These are phyloP conservation scores for Ichthyophthirius multifiliis DNA, from an alignment of 169 alveolate species.

Conservation along the genomic window DNA sequence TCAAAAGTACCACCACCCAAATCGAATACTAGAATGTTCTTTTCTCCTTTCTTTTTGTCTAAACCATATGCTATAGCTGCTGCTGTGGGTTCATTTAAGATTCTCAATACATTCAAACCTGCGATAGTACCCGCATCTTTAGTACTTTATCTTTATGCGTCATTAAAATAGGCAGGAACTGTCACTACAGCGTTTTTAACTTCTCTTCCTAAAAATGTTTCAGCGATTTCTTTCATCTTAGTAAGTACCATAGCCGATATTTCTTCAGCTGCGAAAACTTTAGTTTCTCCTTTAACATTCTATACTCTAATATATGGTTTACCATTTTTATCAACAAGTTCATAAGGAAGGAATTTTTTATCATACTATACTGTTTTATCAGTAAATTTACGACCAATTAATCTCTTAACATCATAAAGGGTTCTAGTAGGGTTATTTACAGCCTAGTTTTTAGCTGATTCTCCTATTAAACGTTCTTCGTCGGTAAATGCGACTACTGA, in stretches of 20 bases:
- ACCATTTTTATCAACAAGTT: slow-evolving; percentile 90
- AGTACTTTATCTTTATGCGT: slow-evolving; percentile 99
- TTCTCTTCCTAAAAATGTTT: slow-evolving; percentile 94
- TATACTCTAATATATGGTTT: slow-evolving; percentile 94
- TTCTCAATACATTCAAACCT: slow-evolving; percentile 97
- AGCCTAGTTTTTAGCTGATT: slow-evolving; percentile 98
- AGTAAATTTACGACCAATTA: slow-evolving; percentile 96
- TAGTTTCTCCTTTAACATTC: slow-evolving; percentile 87
- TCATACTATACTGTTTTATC: slow-evolving; percentile 96
- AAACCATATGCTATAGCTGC: slow-evolving; percentile 99
- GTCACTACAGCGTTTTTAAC: slow-evolving; percentile 95
- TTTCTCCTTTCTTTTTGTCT: slow-evolving; percentile 94
- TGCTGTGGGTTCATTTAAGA: slow-evolving; percentile 99
- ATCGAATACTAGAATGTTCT: slow-evolving; percentile 97
- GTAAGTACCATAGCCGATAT: slow-evolving; percentile 97
- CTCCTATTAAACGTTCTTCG: slow-evolving; percentile 95
- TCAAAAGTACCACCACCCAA: slow-evolving; percentile 99
- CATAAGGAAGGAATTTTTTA: slow-evolving; percentile 95
- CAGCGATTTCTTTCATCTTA: slow-evolving; percentile 98
- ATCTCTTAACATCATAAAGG: slow-evolving; percentile 96
- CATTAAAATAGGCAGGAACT: slow-evolving; percentile 99
- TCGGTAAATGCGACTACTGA: slow-evolving; percentile 97
- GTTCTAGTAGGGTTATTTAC: slow-evolving; percentile 96
- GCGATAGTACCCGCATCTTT: slow-evolving; percentile 99
- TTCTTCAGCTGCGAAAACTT: slow-evolving; percentile 98